These are phyloP conservation scores for Silene noctiflora DNA, from an alignment of 179 eudicot species.

Conservation along the genomic window DNA sequence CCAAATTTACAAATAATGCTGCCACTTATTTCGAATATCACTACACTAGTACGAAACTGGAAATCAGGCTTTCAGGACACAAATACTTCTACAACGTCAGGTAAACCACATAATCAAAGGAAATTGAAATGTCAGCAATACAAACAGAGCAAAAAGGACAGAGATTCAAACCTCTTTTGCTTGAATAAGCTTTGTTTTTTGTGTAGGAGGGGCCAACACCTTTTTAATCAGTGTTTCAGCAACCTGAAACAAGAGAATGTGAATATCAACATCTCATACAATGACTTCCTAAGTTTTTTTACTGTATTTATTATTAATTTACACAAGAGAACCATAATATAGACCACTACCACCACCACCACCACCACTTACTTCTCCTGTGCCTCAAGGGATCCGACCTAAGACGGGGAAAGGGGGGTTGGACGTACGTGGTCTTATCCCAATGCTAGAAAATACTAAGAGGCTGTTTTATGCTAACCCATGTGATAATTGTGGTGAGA, in stretches of 20 bases:
- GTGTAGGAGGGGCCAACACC: conserved; percentile 80
- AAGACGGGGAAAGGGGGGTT: no score
- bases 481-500: neutral
- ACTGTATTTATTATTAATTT: no score
- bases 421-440: no score
- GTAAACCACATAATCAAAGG: neutral
- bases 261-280: conserved; percentile 1
- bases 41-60: no score
- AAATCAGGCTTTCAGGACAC: no score
- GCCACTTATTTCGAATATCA: no score
- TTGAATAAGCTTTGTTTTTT: conserved; percentile 77
- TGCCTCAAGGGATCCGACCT: no score
- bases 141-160: neutral
- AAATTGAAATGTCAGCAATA: neutral
- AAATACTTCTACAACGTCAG: no score
- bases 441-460: no score
- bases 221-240: conserved; percentile 79
- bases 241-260: conserved; percentile 46
- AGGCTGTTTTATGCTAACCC: neutral
- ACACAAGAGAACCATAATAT: neutral
- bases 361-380: no score
- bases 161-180: conserved; percentile 68
- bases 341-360: no score
- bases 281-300: neutral
- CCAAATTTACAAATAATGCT: no score